phyloP scores from a whole-genome alignment of 1,139 yeast genomes.

The Ashbya aceris region DNA sequence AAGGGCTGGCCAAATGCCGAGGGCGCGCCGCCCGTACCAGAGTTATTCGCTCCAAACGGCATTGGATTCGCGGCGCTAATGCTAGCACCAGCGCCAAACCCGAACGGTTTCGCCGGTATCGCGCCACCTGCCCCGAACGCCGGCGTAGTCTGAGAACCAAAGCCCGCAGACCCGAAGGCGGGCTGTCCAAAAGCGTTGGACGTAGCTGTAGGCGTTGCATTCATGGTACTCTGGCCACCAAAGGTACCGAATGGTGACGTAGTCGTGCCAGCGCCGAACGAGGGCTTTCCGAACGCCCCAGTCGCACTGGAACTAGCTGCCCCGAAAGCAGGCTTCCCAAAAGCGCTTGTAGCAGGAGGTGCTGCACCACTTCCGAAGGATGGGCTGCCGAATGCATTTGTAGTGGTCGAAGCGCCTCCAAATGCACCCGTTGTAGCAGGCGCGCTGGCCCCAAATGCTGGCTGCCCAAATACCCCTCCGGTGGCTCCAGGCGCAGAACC shows the following conservation, averaged over 20 bases:
- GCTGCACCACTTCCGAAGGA: constrained; percentile 17
- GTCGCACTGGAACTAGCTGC: constrained; percentile 10
- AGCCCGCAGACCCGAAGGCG: constrained; percentile 9
- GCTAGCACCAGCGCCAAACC: constrained; percentile 2
- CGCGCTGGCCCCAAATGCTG: constrained; percentile 18
- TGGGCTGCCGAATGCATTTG: constrained; percentile 20
- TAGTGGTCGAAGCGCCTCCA: constrained; percentile 13
- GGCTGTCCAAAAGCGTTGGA: constrained; percentile 4
- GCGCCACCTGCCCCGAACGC: constrained; percentile 14
- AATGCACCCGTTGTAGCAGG: background rate
- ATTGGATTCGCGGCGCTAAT: background rate
- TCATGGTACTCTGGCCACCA: background rate
- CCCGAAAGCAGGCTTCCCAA: constrained; percentile 17
- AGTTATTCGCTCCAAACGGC: background rate
- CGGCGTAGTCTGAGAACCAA: background rate
- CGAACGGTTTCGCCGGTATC: constrained; percentile 3
- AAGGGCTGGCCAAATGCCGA: constrained; percentile 6
- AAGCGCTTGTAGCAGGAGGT: constrained; percentile 8
- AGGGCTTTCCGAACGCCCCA: background rate
- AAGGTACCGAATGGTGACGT: constrained; percentile 2
- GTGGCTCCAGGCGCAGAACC: background rate
- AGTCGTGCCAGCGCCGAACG: background rate
- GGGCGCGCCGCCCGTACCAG: background rate
- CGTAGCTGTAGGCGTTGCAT: background rate
- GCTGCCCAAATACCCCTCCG: constrained; percentile 16